Evolutionary conservation across 352 stramenopile species (phyloP).

Genomic region (Pythium monospermum): DNA sequence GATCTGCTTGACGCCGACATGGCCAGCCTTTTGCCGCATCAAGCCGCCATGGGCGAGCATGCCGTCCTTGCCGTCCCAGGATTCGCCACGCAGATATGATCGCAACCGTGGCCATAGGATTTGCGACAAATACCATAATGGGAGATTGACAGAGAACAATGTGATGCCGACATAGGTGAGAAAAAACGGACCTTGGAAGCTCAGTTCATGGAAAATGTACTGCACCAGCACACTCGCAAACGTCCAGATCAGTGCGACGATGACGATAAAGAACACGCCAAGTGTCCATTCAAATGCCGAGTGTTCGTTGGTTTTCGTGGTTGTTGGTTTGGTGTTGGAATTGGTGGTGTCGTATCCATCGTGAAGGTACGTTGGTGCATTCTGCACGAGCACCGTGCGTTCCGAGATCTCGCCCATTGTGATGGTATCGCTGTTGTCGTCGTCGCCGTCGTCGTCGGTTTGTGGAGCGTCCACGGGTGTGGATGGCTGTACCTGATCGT

Average conservation of each 20-base stretch:
- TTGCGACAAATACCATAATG: slow-evolving; percentile 63
- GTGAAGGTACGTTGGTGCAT: background rate
- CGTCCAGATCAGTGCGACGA: slow-evolving; percentile 81
- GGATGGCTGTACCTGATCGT: slow-evolving; percentile 5
- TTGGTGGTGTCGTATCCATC: background rate
- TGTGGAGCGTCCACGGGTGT: too few species aligned
- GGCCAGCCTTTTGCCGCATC: slow-evolving; percentile 22
- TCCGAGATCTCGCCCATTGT: slow-evolving; percentile 21
- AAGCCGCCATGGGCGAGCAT: slow-evolving; percentile 35
- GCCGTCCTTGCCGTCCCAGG: slow-evolving; percentile 25
- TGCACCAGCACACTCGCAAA: slow-evolving; percentile 84
- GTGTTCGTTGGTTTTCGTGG: slow-evolving; percentile 16
- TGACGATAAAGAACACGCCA: slow-evolving; percentile 62
- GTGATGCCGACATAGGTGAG: slow-evolving; percentile 86
- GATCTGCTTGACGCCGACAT: slow-evolving; percentile 38
- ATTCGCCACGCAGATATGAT: slow-evolving; percentile 31
- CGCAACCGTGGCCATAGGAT: slow-evolving; percentile 35
- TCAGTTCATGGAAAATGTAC: slow-evolving; percentile 86
- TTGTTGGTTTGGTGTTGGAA: background rate
- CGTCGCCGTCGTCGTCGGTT: background rate
- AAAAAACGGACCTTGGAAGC: slow-evolving; percentile 85
- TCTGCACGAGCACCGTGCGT: slow-evolving; percentile 24
- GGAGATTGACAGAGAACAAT: slow-evolving; percentile 82
- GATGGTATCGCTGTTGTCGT: too few species aligned
- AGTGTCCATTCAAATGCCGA: slow-evolving; percentile 63